Evolutionary conservation across 116 monocot genomes (phyloP).

Genomic region (Trichopus zeylanicus): DNA sequence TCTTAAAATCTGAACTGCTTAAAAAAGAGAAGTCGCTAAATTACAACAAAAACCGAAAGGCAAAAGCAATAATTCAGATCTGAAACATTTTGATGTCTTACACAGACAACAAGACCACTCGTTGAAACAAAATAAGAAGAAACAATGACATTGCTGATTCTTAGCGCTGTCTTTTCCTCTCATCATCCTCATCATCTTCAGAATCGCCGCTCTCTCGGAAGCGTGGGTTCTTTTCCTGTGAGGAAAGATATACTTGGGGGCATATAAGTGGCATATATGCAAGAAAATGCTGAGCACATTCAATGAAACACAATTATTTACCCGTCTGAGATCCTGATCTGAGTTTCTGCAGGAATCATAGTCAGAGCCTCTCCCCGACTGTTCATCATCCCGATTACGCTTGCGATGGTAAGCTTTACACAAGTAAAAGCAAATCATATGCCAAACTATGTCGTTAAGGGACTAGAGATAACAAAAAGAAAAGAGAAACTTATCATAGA

Average conservation of each 20-base stretch:
- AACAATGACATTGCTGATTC: no score
- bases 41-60: no score
- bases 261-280: neutral
- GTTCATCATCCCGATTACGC: slow-evolving; percentile 65
- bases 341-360: slow-evolving; percentile 25
- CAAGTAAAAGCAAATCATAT: neutral
- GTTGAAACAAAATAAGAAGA: no score
- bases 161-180: slow-evolving; percentile 47
- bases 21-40: no score
- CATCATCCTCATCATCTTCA: slow-evolving; percentile 87
- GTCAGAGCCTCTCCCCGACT: slow-evolving; percentile 4
- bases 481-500: no score
- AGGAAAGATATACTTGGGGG: neutral
- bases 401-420: slow-evolving; percentile 61
- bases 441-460: neutral
- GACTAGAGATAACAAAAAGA: no score
- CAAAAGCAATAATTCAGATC: no score
- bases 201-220: slow-evolving; percentile 86
- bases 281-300: neutral
- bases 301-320: slow-evolving; percentile 10
- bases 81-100: no score
- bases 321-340: slow-evolving; percentile 64
- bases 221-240: slow-evolving; percentile 75
- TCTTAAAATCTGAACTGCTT: no score
- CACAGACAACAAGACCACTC: no score